phyloP scores from a whole-genome alignment of 2,329 filamentous ascomycete species.

The Penicillium glabrum region DNA sequence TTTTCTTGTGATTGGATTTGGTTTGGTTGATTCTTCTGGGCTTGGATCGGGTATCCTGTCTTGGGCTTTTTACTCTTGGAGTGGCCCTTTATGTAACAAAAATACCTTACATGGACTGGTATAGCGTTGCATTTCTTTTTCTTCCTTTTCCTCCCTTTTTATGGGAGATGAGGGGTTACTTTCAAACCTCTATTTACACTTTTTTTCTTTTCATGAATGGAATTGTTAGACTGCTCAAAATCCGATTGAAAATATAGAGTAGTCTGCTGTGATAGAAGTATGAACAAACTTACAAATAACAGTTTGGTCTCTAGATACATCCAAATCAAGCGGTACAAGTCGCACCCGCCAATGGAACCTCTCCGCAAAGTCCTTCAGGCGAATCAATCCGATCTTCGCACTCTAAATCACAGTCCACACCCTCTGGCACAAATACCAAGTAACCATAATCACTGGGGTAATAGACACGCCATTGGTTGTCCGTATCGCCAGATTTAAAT shows the following conservation, averaged over 20 bases:
- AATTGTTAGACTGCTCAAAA: slow-evolving; percentile 18
- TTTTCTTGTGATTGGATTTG: neutral
- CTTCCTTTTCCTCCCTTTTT: slow-evolving; percentile 8
- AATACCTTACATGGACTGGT: slow-evolving; percentile 7
- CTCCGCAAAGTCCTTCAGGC: too few species aligned
- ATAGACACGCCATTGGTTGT: too few species aligned
- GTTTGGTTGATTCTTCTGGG: neutral
- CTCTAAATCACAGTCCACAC: too few species aligned
- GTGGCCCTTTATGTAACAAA: slow-evolving; percentile 13
- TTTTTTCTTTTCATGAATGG: slow-evolving; percentile 17
- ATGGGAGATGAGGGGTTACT: slow-evolving; percentile 7
- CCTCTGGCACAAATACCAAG: too few species aligned
- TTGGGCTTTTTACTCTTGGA: neutral
- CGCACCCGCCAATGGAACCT: too few species aligned
- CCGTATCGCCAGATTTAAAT: too few species aligned
- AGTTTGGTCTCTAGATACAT: too few species aligned
- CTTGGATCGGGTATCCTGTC: slow-evolving; percentile 12
- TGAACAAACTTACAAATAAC: too few species aligned
- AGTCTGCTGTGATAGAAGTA: neutral
- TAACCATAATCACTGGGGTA: too few species aligned
- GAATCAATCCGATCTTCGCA: too few species aligned
- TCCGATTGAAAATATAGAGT: neutral
- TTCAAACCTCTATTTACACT: slow-evolving; percentile 3
- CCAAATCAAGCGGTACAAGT: too few species aligned
- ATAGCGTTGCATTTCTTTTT: slow-evolving; percentile 11